Percentiles rank a stretch among this genome's conserved stretches.
Conservation (phyloP, 225 moss, liverwort and hornwort genomes). For the Sphagnum contortum region DNA sequence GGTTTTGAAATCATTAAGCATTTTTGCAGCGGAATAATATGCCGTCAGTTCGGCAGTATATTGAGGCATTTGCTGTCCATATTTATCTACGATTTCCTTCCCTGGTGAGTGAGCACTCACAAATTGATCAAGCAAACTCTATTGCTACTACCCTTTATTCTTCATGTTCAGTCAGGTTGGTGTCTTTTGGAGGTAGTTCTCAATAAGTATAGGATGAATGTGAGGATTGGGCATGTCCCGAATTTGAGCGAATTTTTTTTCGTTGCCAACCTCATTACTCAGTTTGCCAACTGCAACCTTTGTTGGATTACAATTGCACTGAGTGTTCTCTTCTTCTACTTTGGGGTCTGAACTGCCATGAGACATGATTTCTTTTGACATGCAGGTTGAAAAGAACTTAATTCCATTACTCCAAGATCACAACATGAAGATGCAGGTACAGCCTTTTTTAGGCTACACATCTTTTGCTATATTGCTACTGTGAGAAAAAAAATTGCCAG, state of each 20-base stretch:
- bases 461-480: background rate
- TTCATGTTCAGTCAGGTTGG: background rate
- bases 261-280: no score
- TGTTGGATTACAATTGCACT: no score
- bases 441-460: background rate
- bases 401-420: slow-evolving; percentile 42
- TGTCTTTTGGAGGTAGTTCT: no score
- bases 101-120: slow-evolving; percentile 25
- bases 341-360: no score
- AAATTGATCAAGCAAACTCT: no score
- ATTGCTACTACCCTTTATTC: background rate
- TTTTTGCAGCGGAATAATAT: slow-evolving; percentile 54
- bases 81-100: slow-evolving; percentile 59
- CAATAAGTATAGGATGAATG: no score
- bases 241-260: background rate
- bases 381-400: slow-evolving; percentile 58
- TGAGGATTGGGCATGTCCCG: background rate
- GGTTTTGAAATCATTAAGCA: background rate
- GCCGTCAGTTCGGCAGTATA: slow-evolving; percentile 55
- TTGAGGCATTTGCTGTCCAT: slow-evolving; percentile 59
- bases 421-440: slow-evolving; percentile 54
- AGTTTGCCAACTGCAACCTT: no score
- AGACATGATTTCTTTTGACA: no score
- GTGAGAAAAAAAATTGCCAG: background rate
- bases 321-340: no score